phyloP scores from a whole-genome alignment of 352 stramenopile genomes.

The Plasmopara halstedii region DNA sequence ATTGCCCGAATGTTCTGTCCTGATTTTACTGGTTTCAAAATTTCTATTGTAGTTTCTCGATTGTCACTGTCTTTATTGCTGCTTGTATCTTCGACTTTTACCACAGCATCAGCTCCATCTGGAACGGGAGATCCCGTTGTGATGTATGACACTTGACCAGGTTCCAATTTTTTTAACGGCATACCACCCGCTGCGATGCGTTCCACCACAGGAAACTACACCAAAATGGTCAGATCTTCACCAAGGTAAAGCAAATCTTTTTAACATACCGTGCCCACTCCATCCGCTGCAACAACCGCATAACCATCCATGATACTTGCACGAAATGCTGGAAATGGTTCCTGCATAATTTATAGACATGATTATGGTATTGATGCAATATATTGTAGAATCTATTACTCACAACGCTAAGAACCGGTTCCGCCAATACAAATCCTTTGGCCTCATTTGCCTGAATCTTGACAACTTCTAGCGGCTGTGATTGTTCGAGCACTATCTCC shows the following conservation, averaged over 20 bases:
- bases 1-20: conserved; percentile 80
- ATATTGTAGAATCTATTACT: not conserved
- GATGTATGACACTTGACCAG: conserved; percentile 84
- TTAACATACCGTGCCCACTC: conserved; percentile 44
- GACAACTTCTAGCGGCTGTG: conserved; percentile 30
- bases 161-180: conserved; percentile 27
- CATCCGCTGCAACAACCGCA: conserved; percentile 84
- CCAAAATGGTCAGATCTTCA: not conserved
- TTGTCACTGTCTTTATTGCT: conserved; percentile 30
- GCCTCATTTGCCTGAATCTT: conserved; percentile 29
- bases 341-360: conserved; percentile 18
- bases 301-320: conserved; percentile 98
- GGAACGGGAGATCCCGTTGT: conserved; percentile 93
- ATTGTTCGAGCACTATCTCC: conserved; percentile 37
- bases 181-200: conserved; percentile 63
- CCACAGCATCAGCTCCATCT: conserved; percentile 86
- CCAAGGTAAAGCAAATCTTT: not conserved
- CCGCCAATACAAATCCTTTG: conserved; percentile 44
- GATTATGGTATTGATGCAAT: not conserved
- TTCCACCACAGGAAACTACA: conserved; percentile 55
- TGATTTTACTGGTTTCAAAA: conserved; percentile 44
- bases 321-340: conserved; percentile 91
- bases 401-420: conserved; percentile 34
- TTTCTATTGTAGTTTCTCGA: conserved; percentile 48
- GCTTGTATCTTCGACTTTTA: conserved; percentile 92